Percentiles rank a stretch among this genome's conserved stretches.
Conservation (phyloP, 2,329 filamentous ascomycete species). For the Magnaporthales sp. region DNA sequence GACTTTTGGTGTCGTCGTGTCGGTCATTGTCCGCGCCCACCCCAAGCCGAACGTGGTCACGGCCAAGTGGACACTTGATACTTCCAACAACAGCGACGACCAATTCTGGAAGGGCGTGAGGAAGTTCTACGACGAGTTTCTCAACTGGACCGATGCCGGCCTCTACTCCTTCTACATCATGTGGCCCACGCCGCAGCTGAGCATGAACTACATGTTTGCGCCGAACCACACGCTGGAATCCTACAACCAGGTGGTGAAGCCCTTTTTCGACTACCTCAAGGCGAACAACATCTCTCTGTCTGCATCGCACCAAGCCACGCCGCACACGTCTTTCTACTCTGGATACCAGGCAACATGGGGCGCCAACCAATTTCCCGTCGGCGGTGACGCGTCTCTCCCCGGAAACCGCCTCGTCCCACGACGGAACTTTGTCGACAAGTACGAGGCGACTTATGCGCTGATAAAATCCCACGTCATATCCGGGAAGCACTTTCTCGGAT, state of each 20-base stretch:
- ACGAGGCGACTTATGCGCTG: slow-evolving; percentile 17
- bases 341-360: slow-evolving; percentile 25
- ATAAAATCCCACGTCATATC: neutral
- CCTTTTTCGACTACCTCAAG: slow-evolving; percentile 15
- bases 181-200: slow-evolving; percentile 6
- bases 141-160: slow-evolving; percentile 16
- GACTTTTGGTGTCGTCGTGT: slow-evolving; percentile 28
- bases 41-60: slow-evolving; percentile 12
- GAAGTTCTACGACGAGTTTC: slow-evolving; percentile 19
- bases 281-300: slow-evolving; percentile 15
- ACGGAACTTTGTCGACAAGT: slow-evolving; percentile 19
- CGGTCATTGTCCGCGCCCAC: slow-evolving; percentile 11
- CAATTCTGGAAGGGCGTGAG: slow-evolving; percentile 22
- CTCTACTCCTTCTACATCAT: slow-evolving; percentile 22
- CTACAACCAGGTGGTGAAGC: slow-evolving; percentile 10
- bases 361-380: slow-evolving; percentile 25
- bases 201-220: slow-evolving; percentile 4
- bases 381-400: slow-evolving; percentile 12
- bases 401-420: slow-evolving; percentile 20
- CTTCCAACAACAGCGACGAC: slow-evolving; percentile 37
- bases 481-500: neutral
- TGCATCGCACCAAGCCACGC: neutral
- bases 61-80: slow-evolving; percentile 18
- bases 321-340: slow-evolving; percentile 32
- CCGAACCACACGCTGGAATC: slow-evolving; percentile 14